Evolutionary conservation across 768 basidiomycete genomes (phyloP).

Genomic region (Tulasnella sp.): DNA sequence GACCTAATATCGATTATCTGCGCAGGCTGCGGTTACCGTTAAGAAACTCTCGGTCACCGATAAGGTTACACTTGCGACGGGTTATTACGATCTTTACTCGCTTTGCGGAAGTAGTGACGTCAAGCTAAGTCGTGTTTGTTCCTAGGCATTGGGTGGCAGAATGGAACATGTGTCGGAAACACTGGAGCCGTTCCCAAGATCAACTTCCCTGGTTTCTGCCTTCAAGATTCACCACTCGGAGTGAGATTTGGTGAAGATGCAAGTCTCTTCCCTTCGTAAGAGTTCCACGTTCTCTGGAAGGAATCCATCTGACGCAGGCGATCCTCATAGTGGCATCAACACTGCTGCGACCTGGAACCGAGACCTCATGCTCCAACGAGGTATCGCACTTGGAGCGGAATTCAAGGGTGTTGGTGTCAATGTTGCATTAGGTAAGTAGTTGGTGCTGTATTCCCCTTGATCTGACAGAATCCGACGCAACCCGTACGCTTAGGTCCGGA

Average conservation of each 20-base stretch:
- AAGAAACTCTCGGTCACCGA: background rate
- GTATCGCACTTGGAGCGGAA: conserved; percentile 46
- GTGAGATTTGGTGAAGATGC: conserved; percentile 16
- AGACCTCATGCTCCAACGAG: conserved; percentile 45
- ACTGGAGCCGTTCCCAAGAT: background rate
- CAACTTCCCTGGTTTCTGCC: conserved; percentile 10
- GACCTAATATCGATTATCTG: background rate
- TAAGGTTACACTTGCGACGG: background rate
- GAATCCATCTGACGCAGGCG: too few species aligned
- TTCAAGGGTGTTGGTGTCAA: conserved; percentile 50
- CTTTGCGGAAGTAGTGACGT: background rate
- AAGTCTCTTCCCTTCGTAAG: conserved; percentile 21
- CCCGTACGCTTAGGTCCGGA: conserved; percentile 18
- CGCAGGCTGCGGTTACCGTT: background rate
- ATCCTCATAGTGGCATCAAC: conserved; percentile 37
- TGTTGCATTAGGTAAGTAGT: conserved; percentile 21
- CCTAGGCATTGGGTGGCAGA: background rate
- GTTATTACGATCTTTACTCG: background rate
- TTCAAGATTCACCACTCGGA: conserved; percentile 16
- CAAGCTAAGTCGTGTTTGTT: background rate
- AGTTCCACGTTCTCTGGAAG: too few species aligned
- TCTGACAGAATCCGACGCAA: background rate
- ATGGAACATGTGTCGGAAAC: conserved; percentile 10
- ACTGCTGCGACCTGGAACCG: conserved; percentile 43
- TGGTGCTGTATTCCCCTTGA: too few species aligned